A percentile compares a stretch with the other conserved stretches of the same genome.
Conservation (phyloP, 768 basidiomycete genomes). For the Pleurotus eryngii region DNA sequence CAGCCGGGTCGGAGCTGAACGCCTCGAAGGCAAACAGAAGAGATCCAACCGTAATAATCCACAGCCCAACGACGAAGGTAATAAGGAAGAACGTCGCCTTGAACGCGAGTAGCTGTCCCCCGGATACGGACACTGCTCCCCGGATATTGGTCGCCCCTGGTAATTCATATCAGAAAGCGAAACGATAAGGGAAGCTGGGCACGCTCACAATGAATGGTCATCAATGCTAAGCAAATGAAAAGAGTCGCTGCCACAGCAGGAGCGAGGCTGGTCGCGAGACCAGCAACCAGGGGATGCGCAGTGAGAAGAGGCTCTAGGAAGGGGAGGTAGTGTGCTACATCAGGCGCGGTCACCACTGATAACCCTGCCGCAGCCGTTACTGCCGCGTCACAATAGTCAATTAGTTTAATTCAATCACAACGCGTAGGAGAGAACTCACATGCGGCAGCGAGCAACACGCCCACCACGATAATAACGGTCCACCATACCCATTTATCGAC, state of each 20-base stretch:
- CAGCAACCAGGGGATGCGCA: conserved; percentile 50
- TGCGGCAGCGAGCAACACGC: conserved; percentile 50
- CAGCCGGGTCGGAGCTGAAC: conserved; percentile 34
- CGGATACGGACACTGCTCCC: conserved; percentile 62
- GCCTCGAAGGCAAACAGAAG: conserved; percentile 65
- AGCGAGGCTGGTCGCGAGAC: conserved; percentile 63
- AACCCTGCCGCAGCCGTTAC: conserved; percentile 73
- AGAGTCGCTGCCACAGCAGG: conserved; percentile 61
- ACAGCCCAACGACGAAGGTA: conserved; percentile 49
- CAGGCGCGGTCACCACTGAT: conserved; percentile 63
- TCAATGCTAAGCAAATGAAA: conserved; percentile 54
- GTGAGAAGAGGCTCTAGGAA: conserved; percentile 56
- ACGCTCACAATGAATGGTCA: conserved; percentile 53
- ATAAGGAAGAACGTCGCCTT: conserved; percentile 62
- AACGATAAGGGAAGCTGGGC: background rate
- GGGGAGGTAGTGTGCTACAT: conserved; percentile 66
- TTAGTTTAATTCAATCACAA: conserved; percentile 1
- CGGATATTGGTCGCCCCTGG: conserved; percentile 52
- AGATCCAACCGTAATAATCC: conserved; percentile 66
- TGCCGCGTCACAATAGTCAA: conserved; percentile 23
- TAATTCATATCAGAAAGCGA: conserved; percentile 9
- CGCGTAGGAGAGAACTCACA: conserved; percentile 42
- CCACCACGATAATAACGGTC: conserved; percentile 48
- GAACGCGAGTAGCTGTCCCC: conserved; percentile 56
- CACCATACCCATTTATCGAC: conserved; percentile 53